Percentiles rank a stretch among this genome's conserved stretches.
phyloP scores from a whole-genome alignment of 2,329 filamentous ascomycete genomes.

The Trichoderma oligosporum region DNA sequence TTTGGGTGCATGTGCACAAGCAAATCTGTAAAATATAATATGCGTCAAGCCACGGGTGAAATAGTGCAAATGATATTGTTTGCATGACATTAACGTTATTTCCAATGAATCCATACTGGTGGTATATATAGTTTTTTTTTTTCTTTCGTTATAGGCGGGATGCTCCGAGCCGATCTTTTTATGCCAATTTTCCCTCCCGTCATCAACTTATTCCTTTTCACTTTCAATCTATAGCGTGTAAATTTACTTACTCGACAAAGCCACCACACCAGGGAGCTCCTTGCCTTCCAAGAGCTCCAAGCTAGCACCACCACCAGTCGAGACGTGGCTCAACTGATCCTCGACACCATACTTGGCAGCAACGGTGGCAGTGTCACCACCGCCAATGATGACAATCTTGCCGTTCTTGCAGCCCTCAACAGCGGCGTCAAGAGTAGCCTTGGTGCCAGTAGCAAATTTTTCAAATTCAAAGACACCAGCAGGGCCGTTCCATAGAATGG shows the following conservation, averaged over 20 bases:
- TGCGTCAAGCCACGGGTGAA: background rate
- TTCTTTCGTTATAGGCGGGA: conserved; percentile 34
- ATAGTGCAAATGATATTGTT: background rate
- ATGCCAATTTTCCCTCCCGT: conserved; percentile 30
- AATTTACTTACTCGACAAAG: conserved; percentile 72
- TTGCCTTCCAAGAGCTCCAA: conserved; percentile 98
- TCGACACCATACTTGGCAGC: conserved; percentile 96
- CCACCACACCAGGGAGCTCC: conserved; percentile 87
- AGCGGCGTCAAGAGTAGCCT: conserved; percentile 83
- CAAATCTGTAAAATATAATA: too few species aligned
- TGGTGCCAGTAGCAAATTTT: conserved; percentile 87
- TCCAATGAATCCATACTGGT: background rate
- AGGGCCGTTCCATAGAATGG: conserved; percentile 98
- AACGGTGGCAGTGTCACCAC: conserved; percentile 96
- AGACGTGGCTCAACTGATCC: conserved; percentile 96
- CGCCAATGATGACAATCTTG: conserved; percentile 97
- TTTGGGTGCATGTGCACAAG: too few species aligned
- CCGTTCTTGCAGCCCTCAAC: conserved; percentile 69
- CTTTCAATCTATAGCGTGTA: background rate
- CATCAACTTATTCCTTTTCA: conserved; percentile 28
- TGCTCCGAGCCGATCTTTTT: conserved; percentile 30
- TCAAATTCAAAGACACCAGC: conserved; percentile 97
- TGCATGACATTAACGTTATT: background rate
- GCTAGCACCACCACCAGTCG: conserved; percentile 91
- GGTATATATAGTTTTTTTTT: conserved; percentile 1